These are phyloP conservation scores for Adenanthera pavonina DNA, from an alignment of 306 rosid genomes.

Conservation along the genomic window DNA sequence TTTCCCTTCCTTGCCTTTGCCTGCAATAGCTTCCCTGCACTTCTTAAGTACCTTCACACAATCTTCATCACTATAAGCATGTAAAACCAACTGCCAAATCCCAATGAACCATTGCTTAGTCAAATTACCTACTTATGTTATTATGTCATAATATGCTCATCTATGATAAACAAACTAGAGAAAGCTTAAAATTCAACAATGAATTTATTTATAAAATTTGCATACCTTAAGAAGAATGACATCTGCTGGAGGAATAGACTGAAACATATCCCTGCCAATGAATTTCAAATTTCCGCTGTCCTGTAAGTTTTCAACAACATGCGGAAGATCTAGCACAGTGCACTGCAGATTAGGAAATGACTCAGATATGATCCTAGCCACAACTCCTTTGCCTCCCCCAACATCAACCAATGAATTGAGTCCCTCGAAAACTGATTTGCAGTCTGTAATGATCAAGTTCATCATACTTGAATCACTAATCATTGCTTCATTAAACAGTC, in stretches of 20 bases:
- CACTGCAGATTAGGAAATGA: constrained; percentile 39
- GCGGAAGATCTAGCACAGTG: constrained; percentile 47
- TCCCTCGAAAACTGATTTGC: constrained; percentile 56
- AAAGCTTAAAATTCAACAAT: not conserved
- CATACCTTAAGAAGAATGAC: constrained; percentile 48
- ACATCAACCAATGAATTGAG: constrained; percentile 48
- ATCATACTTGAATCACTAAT: constrained; percentile 56
- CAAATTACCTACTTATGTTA: not conserved
- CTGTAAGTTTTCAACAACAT: constrained; percentile 28
- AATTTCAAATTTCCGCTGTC: constrained; percentile 36
- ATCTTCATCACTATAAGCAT: constrained; percentile 48
- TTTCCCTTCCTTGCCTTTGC: constrained; percentile 48
- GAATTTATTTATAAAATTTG: not conserved
- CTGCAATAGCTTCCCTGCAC: constrained; percentile 53
- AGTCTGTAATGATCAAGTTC: constrained; percentile 51
- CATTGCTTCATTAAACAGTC: constrained; percentile 52
- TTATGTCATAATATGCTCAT: not conserved
- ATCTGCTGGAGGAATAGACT: constrained; percentile 46
- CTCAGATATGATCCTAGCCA: constrained; percentile 33
- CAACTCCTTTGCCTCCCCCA: constrained; percentile 48
- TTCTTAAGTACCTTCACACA: constrained; percentile 56
- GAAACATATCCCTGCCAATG: constrained; percentile 53
- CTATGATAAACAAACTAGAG: not conserved
- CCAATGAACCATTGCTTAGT: not conserved
- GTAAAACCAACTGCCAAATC: constrained; percentile 49